Conservation (phyloP, 2,329 filamentous ascomycete genomes). For the Sclerotinia sclerotiorum region DNA sequence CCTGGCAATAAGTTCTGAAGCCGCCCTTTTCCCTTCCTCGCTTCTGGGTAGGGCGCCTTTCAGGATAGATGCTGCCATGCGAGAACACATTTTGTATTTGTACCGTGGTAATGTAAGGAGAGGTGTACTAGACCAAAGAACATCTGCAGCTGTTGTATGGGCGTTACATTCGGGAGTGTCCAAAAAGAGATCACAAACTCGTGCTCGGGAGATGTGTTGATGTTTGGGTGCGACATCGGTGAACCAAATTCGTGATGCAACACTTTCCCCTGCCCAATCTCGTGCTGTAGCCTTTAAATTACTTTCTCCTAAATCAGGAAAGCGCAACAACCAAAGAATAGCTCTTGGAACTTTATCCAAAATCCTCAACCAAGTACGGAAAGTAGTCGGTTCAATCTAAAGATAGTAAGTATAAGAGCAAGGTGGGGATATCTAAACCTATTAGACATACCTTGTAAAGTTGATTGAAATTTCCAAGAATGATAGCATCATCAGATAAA, state of each 20-base stretch:
- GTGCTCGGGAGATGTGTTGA: conserved; percentile 86
- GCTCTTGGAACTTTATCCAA: conserved; percentile 81
- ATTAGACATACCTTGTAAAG: conserved; percentile 78
- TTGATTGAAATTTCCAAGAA: conserved; percentile 97
- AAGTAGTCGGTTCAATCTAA: conserved; percentile 94
- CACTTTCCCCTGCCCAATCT: conserved; percentile 79
- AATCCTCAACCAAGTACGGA: conserved; percentile 93
- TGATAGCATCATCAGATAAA: conserved; percentile 78
- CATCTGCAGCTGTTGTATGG: conserved; percentile 94
- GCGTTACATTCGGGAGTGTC: conserved; percentile 98
- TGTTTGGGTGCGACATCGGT: conserved; percentile 96
- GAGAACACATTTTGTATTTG: conserved; percentile 97
- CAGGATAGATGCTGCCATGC: conserved; percentile 95
- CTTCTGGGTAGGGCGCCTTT: conserved; percentile 80
- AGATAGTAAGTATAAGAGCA: conserved; percentile 10
- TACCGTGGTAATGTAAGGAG: conserved; percentile 88
- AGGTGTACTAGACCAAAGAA: conserved; percentile 94
- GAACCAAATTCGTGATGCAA: conserved; percentile 85
- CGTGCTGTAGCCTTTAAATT: conserved; percentile 79
- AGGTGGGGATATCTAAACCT: background rate
- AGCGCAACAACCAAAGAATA: conserved; percentile 92
- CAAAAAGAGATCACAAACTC: conserved; percentile 90
- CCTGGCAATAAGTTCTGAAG: conserved; percentile 71
- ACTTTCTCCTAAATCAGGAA: conserved; percentile 87
- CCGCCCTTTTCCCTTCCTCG: conserved; percentile 64